Evolutionary conservation across 352 stramenopile species (phyloP).

Genomic region (Phytophthora idaei): DNA sequence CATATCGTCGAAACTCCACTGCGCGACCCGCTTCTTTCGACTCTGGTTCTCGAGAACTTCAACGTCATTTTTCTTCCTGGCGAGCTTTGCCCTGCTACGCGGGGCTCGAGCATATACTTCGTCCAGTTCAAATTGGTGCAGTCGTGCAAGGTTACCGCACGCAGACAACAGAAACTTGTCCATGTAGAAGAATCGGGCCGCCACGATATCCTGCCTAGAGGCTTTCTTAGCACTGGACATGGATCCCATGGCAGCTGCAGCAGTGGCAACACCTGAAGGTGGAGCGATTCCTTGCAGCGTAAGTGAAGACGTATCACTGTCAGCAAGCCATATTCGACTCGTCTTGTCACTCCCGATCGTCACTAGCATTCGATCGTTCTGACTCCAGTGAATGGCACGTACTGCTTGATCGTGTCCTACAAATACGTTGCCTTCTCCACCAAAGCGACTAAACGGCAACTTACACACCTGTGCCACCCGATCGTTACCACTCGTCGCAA

Average conservation of each 20-base stretch:
- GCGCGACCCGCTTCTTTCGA: slow-evolving; percentile 66
- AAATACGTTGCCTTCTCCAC: slow-evolving; percentile 74
- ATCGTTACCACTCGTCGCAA: slow-evolving; percentile 72
- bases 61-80: slow-evolving; percentile 34
- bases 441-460: slow-evolving; percentile 72
- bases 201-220: slow-evolving; percentile 59
- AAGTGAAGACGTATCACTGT: slow-evolving; percentile 69
- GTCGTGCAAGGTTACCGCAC: slow-evolving; percentile 59
- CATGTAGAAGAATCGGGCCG: slow-evolving; percentile 88
- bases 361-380: slow-evolving; percentile 69
- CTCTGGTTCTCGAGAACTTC: slow-evolving; percentile 64
- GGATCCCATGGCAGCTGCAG: slow-evolving; percentile 34
- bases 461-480: slow-evolving; percentile 66
- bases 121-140: slow-evolving; percentile 83
- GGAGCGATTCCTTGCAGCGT: slow-evolving; percentile 50
- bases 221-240: slow-evolving; percentile 54
- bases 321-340: slow-evolving; percentile 67
- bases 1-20: slow-evolving; percentile 69
- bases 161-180: slow-evolving; percentile 86
- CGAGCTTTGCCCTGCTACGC: slow-evolving; percentile 30
- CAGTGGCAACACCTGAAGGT: slow-evolving; percentile 34
- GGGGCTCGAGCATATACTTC: slow-evolving; percentile 50
- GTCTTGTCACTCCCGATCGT: slow-evolving; percentile 75
- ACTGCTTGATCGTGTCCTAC: slow-evolving; percentile 74
- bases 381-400: slow-evolving; percentile 72